Base-by-base conservation (phyloP, 176 grass and related monocot species). In the Phoenix dactylifera region DNA sequence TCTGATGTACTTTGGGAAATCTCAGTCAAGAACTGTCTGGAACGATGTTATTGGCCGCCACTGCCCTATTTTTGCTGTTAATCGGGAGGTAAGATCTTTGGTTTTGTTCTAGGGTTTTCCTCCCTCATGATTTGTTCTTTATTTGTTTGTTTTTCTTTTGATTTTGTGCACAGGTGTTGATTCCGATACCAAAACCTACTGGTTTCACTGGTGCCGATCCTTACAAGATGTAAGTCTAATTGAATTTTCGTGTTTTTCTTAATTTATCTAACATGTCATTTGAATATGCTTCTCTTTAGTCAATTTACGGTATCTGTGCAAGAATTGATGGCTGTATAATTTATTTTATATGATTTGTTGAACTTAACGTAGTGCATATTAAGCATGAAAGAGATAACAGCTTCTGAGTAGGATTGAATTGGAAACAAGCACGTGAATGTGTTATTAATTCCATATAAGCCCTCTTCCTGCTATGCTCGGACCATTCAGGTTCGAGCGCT, bases 191-290 rank as follows among this genome's bases (percentile, higher is more conserved):
- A 10, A 89, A 92, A 79, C 93, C 93, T 14, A 90, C 81, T 1
- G 93, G 87, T 51, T 98, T 80, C 64, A 98, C 87, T 17, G 93
- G 87, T 15, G 84, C 93, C 17, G 87, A 98, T 98, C 84, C 93
- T 2, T 98, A 98, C 64, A 98, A 98, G 67, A 77, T 98, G 93
- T 87, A 60, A 84, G 76, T 76, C 56, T 17, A 10, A 58, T 65
- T 28, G 16, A 14, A 19, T 6, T 24, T 65, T 60, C 51, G 68
- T 48, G 25, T 1, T 28, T 57, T 25, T 18, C 35, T 44, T 44
- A 44, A 44, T 44, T 44, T 44, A 12, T 2, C 35, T n/a, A 44
- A 7, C 7, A 12, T 9, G 9, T 14, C 9, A 44, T 44, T 44
- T 44, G 9, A 44, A 44, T 44, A 12, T 12, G 7, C 7, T 44